Evolutionary conservation across 1,284 basidiomycete species (phyloP).

Genomic region (Gymnopus androsaceus): DNA sequence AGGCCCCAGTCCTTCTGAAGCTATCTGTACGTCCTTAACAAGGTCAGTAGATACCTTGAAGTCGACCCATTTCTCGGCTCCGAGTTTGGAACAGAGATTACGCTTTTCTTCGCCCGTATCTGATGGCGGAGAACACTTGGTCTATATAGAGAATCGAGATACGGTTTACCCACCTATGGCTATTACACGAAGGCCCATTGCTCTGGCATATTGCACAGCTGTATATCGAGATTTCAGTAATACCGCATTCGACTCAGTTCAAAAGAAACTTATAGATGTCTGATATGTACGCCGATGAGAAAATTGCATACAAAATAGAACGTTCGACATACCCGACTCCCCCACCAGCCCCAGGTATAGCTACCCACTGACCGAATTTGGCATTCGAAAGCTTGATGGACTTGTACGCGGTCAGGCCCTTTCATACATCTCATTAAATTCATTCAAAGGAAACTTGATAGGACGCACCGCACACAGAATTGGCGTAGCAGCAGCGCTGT

Average conservation of each 20-base stretch:
- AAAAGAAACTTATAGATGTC: neutral
- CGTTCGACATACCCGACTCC: slow-evolving; percentile 60
- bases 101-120: slow-evolving; percentile 70
- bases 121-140: slow-evolving; percentile 20
- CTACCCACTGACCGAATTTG: slow-evolving; percentile 64
- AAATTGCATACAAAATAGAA: neutral
- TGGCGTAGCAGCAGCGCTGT: slow-evolving; percentile 60
- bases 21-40: slow-evolving; percentile 51
- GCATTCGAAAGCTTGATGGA: slow-evolving; percentile 60
- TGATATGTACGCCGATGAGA: neutral
- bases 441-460: neutral
- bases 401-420: slow-evolving; percentile 70
- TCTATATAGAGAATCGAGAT: neutral
- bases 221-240: slow-evolving; percentile 22
- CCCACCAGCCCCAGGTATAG: slow-evolving; percentile 68
- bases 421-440: neutral
- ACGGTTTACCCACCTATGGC: slow-evolving; percentile 53
- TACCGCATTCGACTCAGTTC: neutral
- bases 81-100: slow-evolving; percentile 56
- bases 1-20: slow-evolving; percentile 63
- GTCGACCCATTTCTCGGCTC: slow-evolving; percentile 73
- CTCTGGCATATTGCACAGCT: slow-evolving; percentile 68
- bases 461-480: slow-evolving; percentile 63
- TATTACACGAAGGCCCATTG: slow-evolving; percentile 67
- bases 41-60: slow-evolving; percentile 54